A percentile compares a stretch with the other conserved stretches of the same genome.
Evolutionary conservation across 164 flowering plant species (phyloP).

Genomic region (Paratinospora sagittata): DNA sequence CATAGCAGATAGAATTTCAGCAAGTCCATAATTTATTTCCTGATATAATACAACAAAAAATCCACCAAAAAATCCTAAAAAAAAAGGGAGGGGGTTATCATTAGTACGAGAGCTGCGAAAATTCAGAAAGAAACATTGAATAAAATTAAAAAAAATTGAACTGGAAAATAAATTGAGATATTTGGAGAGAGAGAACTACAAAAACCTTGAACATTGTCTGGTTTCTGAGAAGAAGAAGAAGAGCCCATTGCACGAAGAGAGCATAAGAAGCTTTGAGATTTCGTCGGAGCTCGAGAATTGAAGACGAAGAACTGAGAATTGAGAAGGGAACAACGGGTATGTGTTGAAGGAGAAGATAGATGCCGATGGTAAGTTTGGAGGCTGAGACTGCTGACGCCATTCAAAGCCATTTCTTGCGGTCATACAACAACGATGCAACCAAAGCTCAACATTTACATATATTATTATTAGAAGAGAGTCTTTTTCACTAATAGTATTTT

Average conservation of each 20-base stretch:
- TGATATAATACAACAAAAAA: no score
- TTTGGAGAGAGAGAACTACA: background rate
- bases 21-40: background rate
- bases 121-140: no score
- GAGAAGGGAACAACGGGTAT: background rate
- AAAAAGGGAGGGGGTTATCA: no score
- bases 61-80: no score
- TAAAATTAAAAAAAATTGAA: background rate
- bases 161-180: background rate
- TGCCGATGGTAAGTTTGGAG: constrained; percentile 2
- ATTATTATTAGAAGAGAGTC: no score
- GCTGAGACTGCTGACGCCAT: background rate
- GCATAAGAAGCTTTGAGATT: background rate
- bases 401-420: constrained; percentile 6
- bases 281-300: background rate
- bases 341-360: background rate
- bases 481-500: no score
- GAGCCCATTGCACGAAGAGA: constrained; percentile 22
- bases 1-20: background rate
- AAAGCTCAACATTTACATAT: no score
- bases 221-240: constrained; percentile 21
- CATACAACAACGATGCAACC: no score
- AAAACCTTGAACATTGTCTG: constrained; percentile 24
- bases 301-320: constrained; percentile 2
- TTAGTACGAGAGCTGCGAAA: no score